These are phyloP conservation scores for Brassica cretica DNA, from an alignment of 345 rosid species.

Conservation along the genomic window DNA sequence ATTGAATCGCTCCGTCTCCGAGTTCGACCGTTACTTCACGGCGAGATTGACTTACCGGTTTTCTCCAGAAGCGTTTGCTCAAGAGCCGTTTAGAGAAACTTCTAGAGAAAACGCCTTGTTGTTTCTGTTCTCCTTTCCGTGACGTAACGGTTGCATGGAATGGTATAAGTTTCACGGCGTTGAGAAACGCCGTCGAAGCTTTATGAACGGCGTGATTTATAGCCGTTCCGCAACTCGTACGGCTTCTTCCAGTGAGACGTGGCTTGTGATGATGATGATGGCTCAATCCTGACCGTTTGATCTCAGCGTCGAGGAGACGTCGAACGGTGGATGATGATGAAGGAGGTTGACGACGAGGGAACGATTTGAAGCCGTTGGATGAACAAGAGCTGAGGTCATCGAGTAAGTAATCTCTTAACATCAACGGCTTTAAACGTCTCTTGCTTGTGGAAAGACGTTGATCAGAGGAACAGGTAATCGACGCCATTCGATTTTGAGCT, in stretches of 20 bases:
- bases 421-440: constrained; percentile 47
- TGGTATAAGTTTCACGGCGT: constrained; percentile 62
- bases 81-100: constrained; percentile 57
- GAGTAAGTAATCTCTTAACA: constrained; percentile 74
- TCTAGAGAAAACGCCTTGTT: constrained; percentile 37
- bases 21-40: background rate
- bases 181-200: constrained; percentile 62
- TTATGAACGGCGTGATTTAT: constrained; percentile 52
- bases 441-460: constrained; percentile 36
- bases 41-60: constrained; percentile 26
- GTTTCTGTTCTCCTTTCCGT: constrained; percentile 17
- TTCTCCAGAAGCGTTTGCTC: constrained; percentile 57
- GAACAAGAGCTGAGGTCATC: constrained; percentile 89
- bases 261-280: constrained; percentile 24
- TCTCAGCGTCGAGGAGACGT: constrained; percentile 66
- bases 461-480: constrained; percentile 34
- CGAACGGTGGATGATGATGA: constrained; percentile 57
- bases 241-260: constrained; percentile 34
- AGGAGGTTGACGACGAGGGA: constrained; percentile 64
- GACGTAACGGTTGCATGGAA: constrained; percentile 43
- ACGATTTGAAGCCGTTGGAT: constrained; percentile 84
- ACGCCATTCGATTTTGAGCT: constrained; percentile 28
- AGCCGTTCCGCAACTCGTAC: constrained; percentile 44
- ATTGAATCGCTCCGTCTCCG: constrained; percentile 37
- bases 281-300: constrained; percentile 43